phyloP scores from a whole-genome alignment of 2,329 filamentous ascomycete genomes.

The Fusarium sp. region DNA sequence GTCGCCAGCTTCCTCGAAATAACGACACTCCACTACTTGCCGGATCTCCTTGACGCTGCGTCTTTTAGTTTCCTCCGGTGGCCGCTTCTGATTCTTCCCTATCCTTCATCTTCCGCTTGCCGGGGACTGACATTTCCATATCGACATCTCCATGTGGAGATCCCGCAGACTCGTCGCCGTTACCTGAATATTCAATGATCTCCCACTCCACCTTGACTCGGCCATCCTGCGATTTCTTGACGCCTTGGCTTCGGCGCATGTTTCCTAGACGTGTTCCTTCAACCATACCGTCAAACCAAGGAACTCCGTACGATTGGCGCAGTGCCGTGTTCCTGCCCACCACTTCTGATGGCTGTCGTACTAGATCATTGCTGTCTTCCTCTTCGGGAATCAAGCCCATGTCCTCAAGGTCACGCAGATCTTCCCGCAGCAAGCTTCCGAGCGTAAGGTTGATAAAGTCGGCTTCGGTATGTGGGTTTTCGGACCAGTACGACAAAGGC shows the following conservation, averaged over 20 bases:
- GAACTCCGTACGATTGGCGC: slow-evolving; percentile 75
- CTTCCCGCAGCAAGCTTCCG: slow-evolving; percentile 78
- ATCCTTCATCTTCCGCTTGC: slow-evolving; percentile 66
- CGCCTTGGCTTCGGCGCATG: slow-evolving; percentile 71
- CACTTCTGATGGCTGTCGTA: slow-evolving; percentile 2
- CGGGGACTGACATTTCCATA: slow-evolving; percentile 51
- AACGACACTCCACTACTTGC: slow-evolving; percentile 7
- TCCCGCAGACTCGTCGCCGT: slow-evolving; percentile 46
- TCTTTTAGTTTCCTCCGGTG: slow-evolving; percentile 16
- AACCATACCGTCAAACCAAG: slow-evolving; percentile 88
- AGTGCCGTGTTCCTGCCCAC: slow-evolving; percentile 50
- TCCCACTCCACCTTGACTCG: slow-evolving; percentile 82
- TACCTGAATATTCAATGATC: slow-evolving; percentile 77
- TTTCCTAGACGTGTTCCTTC: slow-evolving; percentile 79
- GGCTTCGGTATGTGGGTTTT: slow-evolving; percentile 75
- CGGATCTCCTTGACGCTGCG: background rate
- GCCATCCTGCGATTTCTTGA: slow-evolving; percentile 68
- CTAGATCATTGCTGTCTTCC: slow-evolving; percentile 44
- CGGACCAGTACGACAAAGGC: slow-evolving; percentile 85
- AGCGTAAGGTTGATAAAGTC: slow-evolving; percentile 85
- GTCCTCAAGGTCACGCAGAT: slow-evolving; percentile 79
- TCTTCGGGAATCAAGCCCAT: slow-evolving; percentile 75
- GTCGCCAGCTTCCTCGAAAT: slow-evolving; percentile 9
- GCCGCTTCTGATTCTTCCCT: slow-evolving; percentile 49
- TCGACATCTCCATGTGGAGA: slow-evolving; percentile 51